Evolutionary conservation across 768 basidiomycete species (phyloP).

Genomic region (Mycena crocata): DNA sequence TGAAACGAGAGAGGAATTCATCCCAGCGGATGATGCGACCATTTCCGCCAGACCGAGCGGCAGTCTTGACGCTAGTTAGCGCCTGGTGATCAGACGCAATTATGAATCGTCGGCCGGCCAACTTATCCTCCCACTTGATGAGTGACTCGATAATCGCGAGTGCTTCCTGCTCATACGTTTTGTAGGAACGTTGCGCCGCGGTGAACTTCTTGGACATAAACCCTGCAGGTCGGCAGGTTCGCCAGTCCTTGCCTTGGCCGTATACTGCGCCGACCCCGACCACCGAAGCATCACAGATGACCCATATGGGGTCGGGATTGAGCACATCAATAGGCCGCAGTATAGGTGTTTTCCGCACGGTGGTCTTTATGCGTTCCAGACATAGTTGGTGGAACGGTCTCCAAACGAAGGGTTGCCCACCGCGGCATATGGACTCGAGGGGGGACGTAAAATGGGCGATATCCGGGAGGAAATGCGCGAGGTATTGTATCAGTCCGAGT

Average conservation of each 20-base stretch:
- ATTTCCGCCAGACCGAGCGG: not conserved
- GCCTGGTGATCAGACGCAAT: not conserved
- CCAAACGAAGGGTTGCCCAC: not conserved
- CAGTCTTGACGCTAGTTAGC: not conserved
- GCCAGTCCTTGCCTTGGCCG: constrained; percentile 6
- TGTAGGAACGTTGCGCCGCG: constrained; percentile 1
- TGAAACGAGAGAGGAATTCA: too few relatives aligned
- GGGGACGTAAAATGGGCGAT: not conserved
- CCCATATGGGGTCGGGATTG: constrained; percentile 10
- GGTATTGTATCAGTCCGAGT: not conserved
- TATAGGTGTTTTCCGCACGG: not conserved
- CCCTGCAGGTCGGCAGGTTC: not conserved
- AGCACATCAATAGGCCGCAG: not conserved
- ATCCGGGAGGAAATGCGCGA: constrained; percentile 9
- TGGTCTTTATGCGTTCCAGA: not conserved
- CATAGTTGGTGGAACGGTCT: too few relatives aligned
- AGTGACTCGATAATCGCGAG: not conserved
- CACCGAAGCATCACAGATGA: not conserved
- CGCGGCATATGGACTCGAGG: not conserved
- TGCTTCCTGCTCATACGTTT: constrained; percentile 2
- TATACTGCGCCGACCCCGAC: constrained; percentile 4
- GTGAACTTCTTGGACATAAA: constrained; percentile 4
- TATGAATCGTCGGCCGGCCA: not conserved
- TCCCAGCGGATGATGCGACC: constrained; percentile 11
- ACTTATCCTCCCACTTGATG: not conserved